These are phyloP conservation scores for Rhodocollybia butyracea DNA, from an alignment of 768 basidiomycete genomes.

Conservation along the genomic window DNA sequence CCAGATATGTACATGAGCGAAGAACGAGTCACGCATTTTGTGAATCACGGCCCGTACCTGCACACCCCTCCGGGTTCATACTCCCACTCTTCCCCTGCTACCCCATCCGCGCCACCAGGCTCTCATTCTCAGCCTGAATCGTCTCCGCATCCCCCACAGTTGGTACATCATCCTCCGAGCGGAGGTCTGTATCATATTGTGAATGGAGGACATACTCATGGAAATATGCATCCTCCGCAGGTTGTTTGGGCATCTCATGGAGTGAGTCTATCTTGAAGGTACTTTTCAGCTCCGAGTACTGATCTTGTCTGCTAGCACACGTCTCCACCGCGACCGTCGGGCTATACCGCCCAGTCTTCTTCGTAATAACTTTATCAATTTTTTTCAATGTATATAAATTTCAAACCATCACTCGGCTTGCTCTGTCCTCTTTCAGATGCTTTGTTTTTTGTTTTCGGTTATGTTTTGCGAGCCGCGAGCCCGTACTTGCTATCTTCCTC, in stretches of 20 bases:
- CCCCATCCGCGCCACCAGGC: background rate
- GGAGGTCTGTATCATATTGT: no score
- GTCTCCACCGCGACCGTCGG: background rate
- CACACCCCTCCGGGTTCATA: background rate
- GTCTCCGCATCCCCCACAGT: background rate
- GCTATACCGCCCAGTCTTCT: background rate
- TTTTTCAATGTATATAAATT: no score
- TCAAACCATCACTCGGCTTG: no score
- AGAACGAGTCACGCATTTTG: constrained; percentile 39
- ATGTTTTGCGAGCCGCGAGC: no score
- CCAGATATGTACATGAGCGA: constrained; percentile 67
- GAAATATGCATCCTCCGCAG: background rate
- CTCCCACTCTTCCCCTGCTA: background rate
- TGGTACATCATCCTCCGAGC: background rate
- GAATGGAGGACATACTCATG: no score
- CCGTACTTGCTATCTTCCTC: no score
- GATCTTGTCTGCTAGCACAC: background rate
- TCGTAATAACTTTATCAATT: no score
- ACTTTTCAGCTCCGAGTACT: background rate
- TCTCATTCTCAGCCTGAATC: background rate
- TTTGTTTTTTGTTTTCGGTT: no score
- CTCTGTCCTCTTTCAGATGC: no score
- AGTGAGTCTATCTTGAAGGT: background rate
- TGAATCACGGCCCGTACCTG: background rate
- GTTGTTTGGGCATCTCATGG: constrained; percentile 1